Evolutionary conservation across 306 rosid species (phyloP).

Genomic region (Vigna reflexopilosa): DNA sequence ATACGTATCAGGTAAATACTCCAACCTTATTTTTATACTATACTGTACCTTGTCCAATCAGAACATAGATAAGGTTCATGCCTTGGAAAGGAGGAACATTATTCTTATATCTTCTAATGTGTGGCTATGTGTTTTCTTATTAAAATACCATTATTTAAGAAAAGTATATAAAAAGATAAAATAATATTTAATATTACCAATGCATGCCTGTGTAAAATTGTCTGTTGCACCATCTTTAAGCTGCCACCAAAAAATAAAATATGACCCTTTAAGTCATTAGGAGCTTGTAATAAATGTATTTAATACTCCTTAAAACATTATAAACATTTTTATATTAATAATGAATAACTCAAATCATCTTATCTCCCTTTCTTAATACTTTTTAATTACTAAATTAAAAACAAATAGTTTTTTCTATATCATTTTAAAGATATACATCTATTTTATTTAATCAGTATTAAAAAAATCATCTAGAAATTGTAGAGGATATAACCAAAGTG

Average conservation of each 20-base stretch:
- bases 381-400: not conserved
- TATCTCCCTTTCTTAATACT: not conserved
- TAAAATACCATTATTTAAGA: not conserved
- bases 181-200: not conserved
- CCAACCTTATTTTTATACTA: not conserved
- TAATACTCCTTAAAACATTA: not conserved
- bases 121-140: not conserved
- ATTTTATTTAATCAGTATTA: not conserved
- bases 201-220: not conserved
- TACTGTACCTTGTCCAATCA: constrained; percentile 1
- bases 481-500: not conserved
- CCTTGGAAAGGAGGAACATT: not conserved
- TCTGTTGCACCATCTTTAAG: not conserved
- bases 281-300: not conserved
- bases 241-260: too few relatives aligned
- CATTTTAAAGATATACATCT: not conserved
- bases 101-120: not conserved
- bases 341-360: not conserved
- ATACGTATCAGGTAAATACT: not conserved
- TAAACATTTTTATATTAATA: not conserved
- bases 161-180: not conserved
- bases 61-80: not conserved
- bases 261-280: not conserved
- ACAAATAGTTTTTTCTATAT: not conserved
- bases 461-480: not conserved